Conservation (phyloP, 129 eudicot genomes). For the Centaurea solstitialis region DNA sequence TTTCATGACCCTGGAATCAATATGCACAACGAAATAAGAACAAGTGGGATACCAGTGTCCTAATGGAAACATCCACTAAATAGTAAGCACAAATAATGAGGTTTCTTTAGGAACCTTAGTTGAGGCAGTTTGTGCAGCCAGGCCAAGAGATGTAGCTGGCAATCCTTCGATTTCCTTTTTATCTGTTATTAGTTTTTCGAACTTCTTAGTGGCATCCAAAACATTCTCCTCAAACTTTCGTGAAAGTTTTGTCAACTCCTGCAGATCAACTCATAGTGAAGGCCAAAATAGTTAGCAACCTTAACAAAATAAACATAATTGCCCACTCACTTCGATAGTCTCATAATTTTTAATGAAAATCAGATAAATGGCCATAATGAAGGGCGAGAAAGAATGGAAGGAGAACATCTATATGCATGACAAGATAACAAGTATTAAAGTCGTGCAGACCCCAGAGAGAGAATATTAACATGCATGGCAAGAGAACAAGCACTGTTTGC, state of each 20-base stretch:
- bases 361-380: not conserved
- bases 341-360: no score
- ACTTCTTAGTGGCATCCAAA: conserved; percentile 90
- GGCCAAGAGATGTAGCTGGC: conserved; percentile 86
- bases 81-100: not conserved
- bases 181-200: conserved; percentile 75
- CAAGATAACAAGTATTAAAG: not conserved
- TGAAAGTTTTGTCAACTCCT: conserved; percentile 88
- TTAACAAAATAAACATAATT: not conserved
- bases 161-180: conserved; percentile 87
- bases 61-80: conserved; percentile 7
- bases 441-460: not conserved
- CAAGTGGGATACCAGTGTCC: not conserved
- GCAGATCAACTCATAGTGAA: conserved; percentile 16
- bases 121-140: conserved; percentile 93
- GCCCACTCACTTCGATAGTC: not conserved
- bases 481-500: not conserved
- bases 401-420: not conserved
- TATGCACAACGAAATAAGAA: conserved; percentile 15
- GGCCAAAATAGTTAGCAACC: conserved; percentile 1
- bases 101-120: conserved; percentile 59
- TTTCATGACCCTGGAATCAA: conserved; percentile 78
- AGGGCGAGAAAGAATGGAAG: not conserved
- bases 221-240: conserved; percentile 87
- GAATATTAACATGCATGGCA: not conserved